Conservation (phyloP, 2,329 filamentous ascomycete species). For the Cordyceps farinosa region DNA sequence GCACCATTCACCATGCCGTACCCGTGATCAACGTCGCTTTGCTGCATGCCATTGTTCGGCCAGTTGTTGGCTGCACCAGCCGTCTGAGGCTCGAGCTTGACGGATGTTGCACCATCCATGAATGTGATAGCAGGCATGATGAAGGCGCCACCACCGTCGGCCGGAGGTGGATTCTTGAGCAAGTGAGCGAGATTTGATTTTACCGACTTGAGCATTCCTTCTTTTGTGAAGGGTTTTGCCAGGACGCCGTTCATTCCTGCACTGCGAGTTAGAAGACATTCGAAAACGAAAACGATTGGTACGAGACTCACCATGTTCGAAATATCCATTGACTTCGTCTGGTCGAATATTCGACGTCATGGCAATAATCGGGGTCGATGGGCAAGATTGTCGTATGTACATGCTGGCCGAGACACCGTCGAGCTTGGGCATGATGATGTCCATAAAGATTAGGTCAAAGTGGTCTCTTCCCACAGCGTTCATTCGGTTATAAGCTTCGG, state of each 20-base stretch:
- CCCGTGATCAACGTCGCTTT: slow-evolving; percentile 39
- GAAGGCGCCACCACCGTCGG: slow-evolving; percentile 29
- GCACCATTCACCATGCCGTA: slow-evolving; percentile 46
- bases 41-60: slow-evolving; percentile 12
- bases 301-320: slow-evolving; percentile 74
- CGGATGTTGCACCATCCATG: slow-evolving; percentile 28
- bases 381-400: slow-evolving; percentile 83
- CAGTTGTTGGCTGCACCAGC: slow-evolving; percentile 38
- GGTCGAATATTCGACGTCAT: slow-evolving; percentile 99
- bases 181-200: slow-evolving; percentile 86
- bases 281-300: not conserved
- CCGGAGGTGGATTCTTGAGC: slow-evolving; percentile 60
- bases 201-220: slow-evolving; percentile 78
- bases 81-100: slow-evolving; percentile 56
- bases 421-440: slow-evolving; percentile 95
- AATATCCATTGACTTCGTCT: slow-evolving; percentile 96
- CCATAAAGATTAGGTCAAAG: slow-evolving; percentile 75
- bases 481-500: slow-evolving; percentile 88
- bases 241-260: slow-evolving; percentile 97
- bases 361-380: slow-evolving; percentile 82
- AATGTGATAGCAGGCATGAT: slow-evolving; percentile 15
- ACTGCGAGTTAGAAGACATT: slow-evolving; percentile 16
- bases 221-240: slow-evolving; percentile 92
- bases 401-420: slow-evolving; percentile 94
- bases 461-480: slow-evolving; percentile 44